Evolutionary conservation across 345 rosid genomes (phyloP), one percentile per base, ranked within the genome.

Genomic region (Kandelia obovata): DNA sequence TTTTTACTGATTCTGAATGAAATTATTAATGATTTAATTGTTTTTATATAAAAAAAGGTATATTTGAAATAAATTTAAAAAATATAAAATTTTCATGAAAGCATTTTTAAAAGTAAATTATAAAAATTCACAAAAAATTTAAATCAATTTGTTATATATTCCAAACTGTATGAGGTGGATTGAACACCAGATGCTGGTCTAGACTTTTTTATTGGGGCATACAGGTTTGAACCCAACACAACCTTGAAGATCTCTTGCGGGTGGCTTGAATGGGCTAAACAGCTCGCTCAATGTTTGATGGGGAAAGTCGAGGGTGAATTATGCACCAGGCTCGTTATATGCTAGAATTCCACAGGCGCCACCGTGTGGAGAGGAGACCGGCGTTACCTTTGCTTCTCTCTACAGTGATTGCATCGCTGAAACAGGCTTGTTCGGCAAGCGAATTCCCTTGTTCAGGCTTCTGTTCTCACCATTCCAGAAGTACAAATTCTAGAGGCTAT

Each of bases 321-420:
- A 37, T 94, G 96, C 86, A 91, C 91, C 71, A 94, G 89, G 97
- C 85, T 89, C 35, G 86, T 90, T 5, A 87, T 5, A 87, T 90
- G 5, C 98, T 88, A 69, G 96, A 94, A 72, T 87, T 94, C 72
- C 97, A 91, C 80, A 78, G 92, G 77, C 91, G 91, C 17, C 89
- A 78, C 83, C 96, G 91, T 2, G 92, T 1, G 30, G 30, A 28
- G 30, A 94, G 64, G 95, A 94, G 26, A 88, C 96, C 0, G 98
- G 88, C 6, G 83, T 91, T 58, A 80, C 96, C 17, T 94, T 94
- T 21, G 89, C 96, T 9, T 94, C 97, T 59, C 86, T 94, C 58
- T 94, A 91, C 79, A 96, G 97, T 5, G 98, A 97, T 49, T 94
- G 98, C 83, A 94, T 94, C 11, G 97, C 98, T 49, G 87, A 96